A percentile compares a stretch with the other conserved stretches of the same genome.
phyloP scores from a whole-genome alignment of 108 stramenopile genomes.

The Cyclostephanos invisitatus region DNA sequence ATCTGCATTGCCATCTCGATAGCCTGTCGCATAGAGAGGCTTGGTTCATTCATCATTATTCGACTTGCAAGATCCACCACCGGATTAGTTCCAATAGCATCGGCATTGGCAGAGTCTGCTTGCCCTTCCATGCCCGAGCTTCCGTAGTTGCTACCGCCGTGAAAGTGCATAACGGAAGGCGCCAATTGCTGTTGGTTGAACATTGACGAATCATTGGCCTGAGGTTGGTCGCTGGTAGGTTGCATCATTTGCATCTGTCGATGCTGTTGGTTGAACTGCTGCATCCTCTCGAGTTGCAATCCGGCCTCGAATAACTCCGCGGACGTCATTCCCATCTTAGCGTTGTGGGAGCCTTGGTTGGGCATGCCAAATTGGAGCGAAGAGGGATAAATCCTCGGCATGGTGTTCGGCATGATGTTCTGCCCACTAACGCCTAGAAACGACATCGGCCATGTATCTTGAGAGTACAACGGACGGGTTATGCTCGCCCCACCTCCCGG shows the following conservation, averaged over 20 bases:
- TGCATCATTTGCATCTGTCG: constrained; percentile 1
- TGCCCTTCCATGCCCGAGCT: background rate
- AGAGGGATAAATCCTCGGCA: background rate
- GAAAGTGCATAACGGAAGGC: background rate
- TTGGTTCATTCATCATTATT: constrained; percentile 17
- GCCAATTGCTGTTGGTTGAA: background rate
- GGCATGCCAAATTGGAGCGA: background rate
- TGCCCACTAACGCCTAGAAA: background rate
- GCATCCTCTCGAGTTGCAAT: background rate
- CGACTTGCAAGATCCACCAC: constrained; percentile 5
- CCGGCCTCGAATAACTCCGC: background rate
- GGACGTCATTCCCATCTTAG: background rate
- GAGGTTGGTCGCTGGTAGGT: background rate
- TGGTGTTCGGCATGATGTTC: background rate
- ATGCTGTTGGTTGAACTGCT: constrained; percentile 1
- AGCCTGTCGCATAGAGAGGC: constrained; percentile 1
- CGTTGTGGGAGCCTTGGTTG: background rate
- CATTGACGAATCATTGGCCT: background rate
- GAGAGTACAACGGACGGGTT: background rate
- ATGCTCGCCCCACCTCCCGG: background rate
- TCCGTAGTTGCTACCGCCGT: background rate
- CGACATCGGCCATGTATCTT: background rate
- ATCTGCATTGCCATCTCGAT: constrained; percentile 11
- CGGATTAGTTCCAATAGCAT: background rate
- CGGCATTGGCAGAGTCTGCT: background rate